Base-by-base conservation (phyloP, 2,329 filamentous ascomycete genomes). In the Rutstroemia sp. region DNA sequence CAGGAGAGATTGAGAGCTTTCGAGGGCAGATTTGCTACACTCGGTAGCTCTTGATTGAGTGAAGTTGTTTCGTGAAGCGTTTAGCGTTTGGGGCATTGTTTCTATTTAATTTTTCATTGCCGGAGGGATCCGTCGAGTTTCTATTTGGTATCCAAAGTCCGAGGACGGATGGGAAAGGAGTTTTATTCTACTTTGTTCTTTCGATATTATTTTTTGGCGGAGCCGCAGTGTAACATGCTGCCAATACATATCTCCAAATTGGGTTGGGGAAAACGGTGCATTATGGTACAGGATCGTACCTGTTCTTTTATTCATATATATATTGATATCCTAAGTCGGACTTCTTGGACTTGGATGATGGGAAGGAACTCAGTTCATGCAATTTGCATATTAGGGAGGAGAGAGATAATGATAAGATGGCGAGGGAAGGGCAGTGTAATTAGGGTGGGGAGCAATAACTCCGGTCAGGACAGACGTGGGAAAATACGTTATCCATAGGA, bases 1-100 rank as follows among this genome's bases (percentile, higher is more conserved):
- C 76, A 63, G 23, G 68, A 69, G 49, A 64, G 58, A 52, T 25
- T 64, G n/a, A 58, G 58, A 45, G 63, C 64, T 46, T 68, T 68
- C 38, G 60, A 68, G 46, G 63, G 61, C 16, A 56, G 60, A 60
- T 69, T 69, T 50, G 65, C 63, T 39, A 58, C 61, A 19, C 61
- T 68, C 34, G 55, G 56, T 14, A 59, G 63, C 7, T 65, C 17
- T 23, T 46, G 16, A 46, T 46, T 12, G 17, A 50, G 50, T 38
- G 23, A 51, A 30, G 42, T 55, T 55, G 47, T 50, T 51, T 55
- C 38, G 10, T 42, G 38, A 50, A 51, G 53, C 53, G 53, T 34
- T 55, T 55, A 50, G 53, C 53, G 36, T 50, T 55, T 44, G 34
- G 39, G 21, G n/a, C 39, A 40, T 16, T 21, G 12, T 10, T 44